A percentile compares a stretch with the other conserved stretches of the same genome.
These are phyloP conservation scores for Lentinula sp. DNA, from an alignment of 768 basidiomycete species.

Conservation along the genomic window DNA sequence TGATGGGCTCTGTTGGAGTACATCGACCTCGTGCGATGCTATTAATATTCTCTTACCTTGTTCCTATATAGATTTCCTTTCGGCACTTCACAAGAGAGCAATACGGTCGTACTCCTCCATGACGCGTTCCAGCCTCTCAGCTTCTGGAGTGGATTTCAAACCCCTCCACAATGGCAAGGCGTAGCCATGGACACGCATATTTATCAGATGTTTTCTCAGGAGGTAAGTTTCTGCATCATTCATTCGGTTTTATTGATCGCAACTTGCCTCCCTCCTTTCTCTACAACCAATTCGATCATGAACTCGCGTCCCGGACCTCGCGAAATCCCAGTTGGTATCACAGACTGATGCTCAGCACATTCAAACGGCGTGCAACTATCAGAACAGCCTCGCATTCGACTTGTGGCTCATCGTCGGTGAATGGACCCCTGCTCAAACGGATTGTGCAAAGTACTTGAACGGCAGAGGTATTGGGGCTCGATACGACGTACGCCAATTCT, in stretches of 20 bases:
- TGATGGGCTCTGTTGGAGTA: not conserved
- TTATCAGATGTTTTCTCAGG: constrained; percentile 66
- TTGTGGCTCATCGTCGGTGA: constrained; percentile 87
- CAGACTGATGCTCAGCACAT: constrained; percentile 38
- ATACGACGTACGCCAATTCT: constrained; percentile 35
- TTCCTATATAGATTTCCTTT: constrained; percentile 25
- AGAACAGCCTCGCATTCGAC: constrained; percentile 44
- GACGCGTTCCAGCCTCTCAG: constrained; percentile 76
- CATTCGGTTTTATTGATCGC: not conserved
- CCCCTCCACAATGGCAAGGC: constrained; percentile 45
- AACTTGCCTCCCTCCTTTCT: not conserved
- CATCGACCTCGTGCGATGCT: not conserved
- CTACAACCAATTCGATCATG: too few species aligned
- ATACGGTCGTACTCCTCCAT: constrained; percentile 63
- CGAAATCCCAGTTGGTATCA: not conserved
- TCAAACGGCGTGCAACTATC: constrained; percentile 45
- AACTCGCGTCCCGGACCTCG: too few species aligned
- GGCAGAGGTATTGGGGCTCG: constrained; percentile 70
- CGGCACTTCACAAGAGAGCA: constrained; percentile 40
- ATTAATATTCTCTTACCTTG: not conserved
- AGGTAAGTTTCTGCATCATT: constrained; percentile 29
- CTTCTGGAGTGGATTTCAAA: constrained; percentile 64
- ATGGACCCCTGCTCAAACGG: constrained; percentile 75
- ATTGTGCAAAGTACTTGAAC: constrained; percentile 80
- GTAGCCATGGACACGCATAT: constrained; percentile 79